phyloP scores from a whole-genome alignment of 495 filamentous ascomycete genomes.

The Daldinia concentrica region DNA sequence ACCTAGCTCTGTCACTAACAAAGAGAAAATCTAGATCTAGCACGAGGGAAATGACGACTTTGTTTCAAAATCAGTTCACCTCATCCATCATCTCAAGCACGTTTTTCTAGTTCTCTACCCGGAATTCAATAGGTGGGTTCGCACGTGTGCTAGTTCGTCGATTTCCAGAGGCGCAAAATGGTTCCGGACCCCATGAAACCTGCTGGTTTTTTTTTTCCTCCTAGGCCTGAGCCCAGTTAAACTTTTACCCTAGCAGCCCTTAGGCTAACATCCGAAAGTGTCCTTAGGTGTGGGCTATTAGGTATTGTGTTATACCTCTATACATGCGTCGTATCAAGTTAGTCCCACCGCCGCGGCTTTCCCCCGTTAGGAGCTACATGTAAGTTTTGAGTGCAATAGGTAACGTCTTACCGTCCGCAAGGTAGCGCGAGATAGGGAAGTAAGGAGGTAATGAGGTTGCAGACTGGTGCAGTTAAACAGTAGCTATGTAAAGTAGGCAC shows the following conservation, averaged over 20 bases:
- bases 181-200: slow-evolving; percentile 24
- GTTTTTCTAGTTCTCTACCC: slow-evolving; percentile 35
- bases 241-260: slow-evolving; percentile 4
- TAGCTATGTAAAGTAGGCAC: not conserved
- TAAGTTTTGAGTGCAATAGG: not conserved
- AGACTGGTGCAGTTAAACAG: not conserved
- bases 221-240: slow-evolving; percentile 7
- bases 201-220: slow-evolving; percentile 1
- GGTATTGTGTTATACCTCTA: not conserved
- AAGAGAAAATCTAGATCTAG: slow-evolving; percentile 16
- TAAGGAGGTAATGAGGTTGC: not conserved
- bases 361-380: not conserved
- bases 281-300: slow-evolving; percentile 6
- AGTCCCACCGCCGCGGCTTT: slow-evolving; percentile 1
- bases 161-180: slow-evolving; percentile 25
- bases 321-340: not conserved
- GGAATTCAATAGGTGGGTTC: slow-evolving; percentile 22
- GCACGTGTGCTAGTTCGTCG: slow-evolving; percentile 36
- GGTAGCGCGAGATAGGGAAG: not conserved
- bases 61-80: slow-evolving; percentile 35
- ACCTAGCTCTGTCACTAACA: not conserved
- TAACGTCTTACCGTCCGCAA: not conserved
- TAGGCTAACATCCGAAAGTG: slow-evolving; percentile 19
- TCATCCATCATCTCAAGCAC: slow-evolving; percentile 46
- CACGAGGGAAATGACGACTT: slow-evolving; percentile 27